A percentile compares a stretch with the other conserved stretches of the same genome.
phyloP scores from a whole-genome alignment of 192 early-diverging fungal species.

The Podila clonocystis region DNA sequence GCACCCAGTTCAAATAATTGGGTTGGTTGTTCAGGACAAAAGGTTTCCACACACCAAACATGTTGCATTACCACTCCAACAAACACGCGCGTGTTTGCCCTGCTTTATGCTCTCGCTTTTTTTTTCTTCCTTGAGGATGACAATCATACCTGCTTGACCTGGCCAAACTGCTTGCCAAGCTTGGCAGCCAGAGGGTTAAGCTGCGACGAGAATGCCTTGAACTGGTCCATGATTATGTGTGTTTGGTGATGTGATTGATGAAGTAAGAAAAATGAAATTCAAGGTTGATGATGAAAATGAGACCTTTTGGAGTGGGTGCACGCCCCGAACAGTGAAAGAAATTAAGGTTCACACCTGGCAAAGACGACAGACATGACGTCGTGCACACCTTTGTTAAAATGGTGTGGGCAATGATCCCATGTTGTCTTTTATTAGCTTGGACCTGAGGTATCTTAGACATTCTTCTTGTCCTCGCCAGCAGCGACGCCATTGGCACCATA shows the following conservation, averaged over 20 bases:
- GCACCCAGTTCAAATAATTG: too few species aligned
- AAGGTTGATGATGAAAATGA: not conserved
- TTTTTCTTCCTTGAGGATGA: not conserved
- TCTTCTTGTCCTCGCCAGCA: conserved; percentile 39
- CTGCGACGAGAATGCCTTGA: conserved; percentile 58
- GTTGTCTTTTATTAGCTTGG: too few species aligned
- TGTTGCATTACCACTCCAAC: too few species aligned
- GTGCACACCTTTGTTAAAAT: too few species aligned
- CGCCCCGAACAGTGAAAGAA: too few species aligned
- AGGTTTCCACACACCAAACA: too few species aligned
- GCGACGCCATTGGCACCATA: not conserved
- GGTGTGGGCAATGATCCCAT: too few species aligned
- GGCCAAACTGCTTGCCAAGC: conserved; percentile 61
- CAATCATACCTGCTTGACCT: conserved; percentile 61
- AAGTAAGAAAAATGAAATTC: not conserved
- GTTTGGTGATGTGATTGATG: not conserved
- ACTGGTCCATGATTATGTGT: conserved; percentile 54
- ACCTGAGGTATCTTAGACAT: not conserved
- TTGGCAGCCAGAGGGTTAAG: conserved; percentile 65
- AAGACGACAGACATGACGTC: not conserved
- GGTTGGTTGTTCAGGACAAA: too few species aligned
- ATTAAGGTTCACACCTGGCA: too few species aligned
- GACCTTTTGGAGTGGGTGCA: too few species aligned
- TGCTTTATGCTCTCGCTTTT: too few species aligned
- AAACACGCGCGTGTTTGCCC: too few species aligned